Base-by-base conservation (phyloP, 441 rosid genomes). In the Pelargonium cotyledonis region DNA sequence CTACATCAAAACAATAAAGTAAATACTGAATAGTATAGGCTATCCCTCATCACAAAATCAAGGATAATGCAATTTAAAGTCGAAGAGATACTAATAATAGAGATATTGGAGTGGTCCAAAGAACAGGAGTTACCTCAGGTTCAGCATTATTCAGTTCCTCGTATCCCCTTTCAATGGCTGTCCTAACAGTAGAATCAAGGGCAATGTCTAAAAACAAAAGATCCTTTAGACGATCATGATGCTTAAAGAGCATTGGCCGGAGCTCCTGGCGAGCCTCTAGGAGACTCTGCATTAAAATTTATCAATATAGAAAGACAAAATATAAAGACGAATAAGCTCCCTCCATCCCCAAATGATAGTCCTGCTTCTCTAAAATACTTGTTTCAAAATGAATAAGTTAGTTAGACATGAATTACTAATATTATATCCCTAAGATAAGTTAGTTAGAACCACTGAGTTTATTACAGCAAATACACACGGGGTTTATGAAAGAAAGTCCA, bases 221-320 rank as follows among this genome's bases (percentile, higher is more conserved):
- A 86, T 95, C 99, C 84, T 90, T 95, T 76, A 95, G 84, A 75
- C 99, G 98, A 79, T 82, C 85, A 49, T 74, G 83, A 69, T 88
- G 76, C 82, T 90, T 90, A 68, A 68, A 72, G 66, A 92, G 83
- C 83, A 90, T 77, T 15, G 95, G 88, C 65, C 96, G 81, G 63
- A 92, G 86, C 84, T 92, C 97, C 80, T 95, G 95, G 65, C 99
- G 98, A 65, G 96, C 95, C 90, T 95, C 99, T 58, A 95, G 88
- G 80, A 92, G 81, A 80, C 95, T 95, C 99, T 95, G 81, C 55
- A 70, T 75, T 71, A 76, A 72, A 67, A 43, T 55, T 11, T 11
- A 26, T 38, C 64, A 67, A 63, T 64, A 66, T 55, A 16, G 70
- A 65, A 31, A 47, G 5, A 38, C 40, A 49, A 53, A 60, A 38